Conservation (phyloP, 2,329 filamentous ascomycete species). For the Sclerotinia subarctica region DNA sequence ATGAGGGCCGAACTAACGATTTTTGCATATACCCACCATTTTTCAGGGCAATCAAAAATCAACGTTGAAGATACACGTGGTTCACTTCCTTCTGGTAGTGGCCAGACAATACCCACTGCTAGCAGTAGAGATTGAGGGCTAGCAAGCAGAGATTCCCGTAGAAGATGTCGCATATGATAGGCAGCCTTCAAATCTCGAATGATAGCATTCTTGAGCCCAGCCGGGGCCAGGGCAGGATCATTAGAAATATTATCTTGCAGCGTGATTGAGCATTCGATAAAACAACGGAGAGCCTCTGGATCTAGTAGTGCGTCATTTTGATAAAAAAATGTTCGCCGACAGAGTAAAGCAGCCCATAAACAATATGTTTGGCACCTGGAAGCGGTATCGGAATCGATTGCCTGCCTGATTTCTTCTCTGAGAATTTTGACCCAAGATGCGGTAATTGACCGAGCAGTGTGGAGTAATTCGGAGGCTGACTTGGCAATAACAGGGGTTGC, state of each 20-base stretch:
- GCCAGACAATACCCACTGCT: constrained; percentile 46
- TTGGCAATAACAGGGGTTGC: constrained; percentile 4
- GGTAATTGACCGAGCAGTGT: constrained; percentile 44
- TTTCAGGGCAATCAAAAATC: constrained; percentile 28
- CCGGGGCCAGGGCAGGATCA: constrained; percentile 40
- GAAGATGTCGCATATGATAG: constrained; percentile 38
- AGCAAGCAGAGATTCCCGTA: constrained; percentile 41
- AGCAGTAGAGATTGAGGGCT: constrained; percentile 35
- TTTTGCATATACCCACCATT: constrained; percentile 40
- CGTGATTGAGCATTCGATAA: constrained; percentile 43
- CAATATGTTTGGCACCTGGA: constrained; percentile 45
- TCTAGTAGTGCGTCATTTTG: constrained; percentile 3
- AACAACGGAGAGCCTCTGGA: constrained; percentile 31
- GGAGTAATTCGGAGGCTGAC: constrained; percentile 40
- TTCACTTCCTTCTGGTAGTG: constrained; percentile 35
- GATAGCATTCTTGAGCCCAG: constrained; percentile 41
- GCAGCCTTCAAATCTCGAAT: constrained; percentile 48
- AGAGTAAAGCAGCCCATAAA: constrained; percentile 56
- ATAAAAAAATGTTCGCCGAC: constrained; percentile 46
- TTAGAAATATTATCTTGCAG: constrained; percentile 48
- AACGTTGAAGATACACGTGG: constrained; percentile 28
- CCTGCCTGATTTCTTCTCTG: constrained; percentile 44
- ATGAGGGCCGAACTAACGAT: constrained; percentile 34
- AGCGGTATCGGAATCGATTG: constrained; percentile 41
- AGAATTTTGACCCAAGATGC: constrained; percentile 50